Evolutionary conservation across 2,329 filamentous ascomycete species (phyloP), one percentile per base, ranked within the genome.

Genomic region (Polychaeton citri): DNA sequence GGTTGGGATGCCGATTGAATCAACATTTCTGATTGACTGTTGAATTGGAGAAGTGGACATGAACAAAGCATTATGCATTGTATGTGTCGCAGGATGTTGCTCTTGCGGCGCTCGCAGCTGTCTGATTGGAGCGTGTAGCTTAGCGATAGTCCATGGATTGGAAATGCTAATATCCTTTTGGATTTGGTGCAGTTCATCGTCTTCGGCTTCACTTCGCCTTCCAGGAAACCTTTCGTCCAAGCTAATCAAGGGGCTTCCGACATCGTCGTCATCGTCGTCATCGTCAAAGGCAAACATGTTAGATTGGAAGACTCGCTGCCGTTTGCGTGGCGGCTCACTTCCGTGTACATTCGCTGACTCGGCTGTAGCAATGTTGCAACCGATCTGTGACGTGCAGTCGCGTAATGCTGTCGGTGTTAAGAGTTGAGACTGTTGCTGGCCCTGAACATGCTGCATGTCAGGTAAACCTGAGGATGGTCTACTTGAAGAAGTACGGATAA

Each of bases 91-190:
- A 26, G 21, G 13, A 16, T n/a, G n/a, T n/a, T 30, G 24, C 20
- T 12, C 19, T 12, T 33, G 10, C 19, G 10, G 19, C n/a, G 17
- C 5, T 17, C 10, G 15, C 12, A 16, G n/a, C 6, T 16, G 30
- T 19, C 30, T 39, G 21, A 28, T 32, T 16, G 44, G 39, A 1
- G 48, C 36, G 32, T 68, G 66, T 55, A 70, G 59, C 39, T 62
- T 66, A 17, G 66, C 65, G 30, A 66, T 57, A 0, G 61, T 62
- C 64, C 65, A 70, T 2, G 67, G 67, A 40, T 70, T 69, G 1
- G 59, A 64, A 4, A 62, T 36, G 3, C 42, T 50, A 18, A 52
- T 44, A 36, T 58, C 53, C 32, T 44, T 54, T 3, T 42, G 47
- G 16, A 46, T 53, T 26, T 56, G 50, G 20, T 52, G 47, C 17